phyloP scores from a whole-genome alignment of 139 green algal genomes.

The Haematococcus lacustris region DNA sequence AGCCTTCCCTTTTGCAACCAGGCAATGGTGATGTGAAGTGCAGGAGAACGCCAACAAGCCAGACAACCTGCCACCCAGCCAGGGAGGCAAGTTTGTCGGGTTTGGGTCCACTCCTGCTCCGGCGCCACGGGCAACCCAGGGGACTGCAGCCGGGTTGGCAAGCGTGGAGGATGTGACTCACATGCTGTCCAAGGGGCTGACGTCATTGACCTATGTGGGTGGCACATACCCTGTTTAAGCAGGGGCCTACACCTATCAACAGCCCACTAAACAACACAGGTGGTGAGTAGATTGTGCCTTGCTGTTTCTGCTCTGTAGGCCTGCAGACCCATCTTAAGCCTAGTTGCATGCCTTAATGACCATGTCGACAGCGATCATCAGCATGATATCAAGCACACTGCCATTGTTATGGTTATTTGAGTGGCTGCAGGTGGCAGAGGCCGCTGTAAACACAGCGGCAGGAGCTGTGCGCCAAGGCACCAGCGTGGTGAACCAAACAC shows the following conservation, averaged over 20 bases:
- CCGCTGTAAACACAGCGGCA: conserved; percentile 21
- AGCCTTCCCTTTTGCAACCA: not conserved
- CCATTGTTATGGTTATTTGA: too few species aligned
- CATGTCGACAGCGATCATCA: too few species aligned
- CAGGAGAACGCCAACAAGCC: conserved; percentile 77
- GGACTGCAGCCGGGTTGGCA: not conserved
- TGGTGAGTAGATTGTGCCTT: too few species aligned
- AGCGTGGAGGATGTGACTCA: not conserved
- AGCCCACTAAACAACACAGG: too few species aligned
- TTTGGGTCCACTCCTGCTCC: conserved; percentile 79
- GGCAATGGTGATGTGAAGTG: conserved; percentile 4
- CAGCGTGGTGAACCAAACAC: conserved; percentile 17
- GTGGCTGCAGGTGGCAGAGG: conserved; percentile 21
- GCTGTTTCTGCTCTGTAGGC: too few species aligned
- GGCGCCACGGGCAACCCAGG: not conserved
- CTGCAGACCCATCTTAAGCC: too few species aligned
- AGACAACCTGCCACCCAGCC: conserved; percentile 77
- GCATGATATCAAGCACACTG: too few species aligned
- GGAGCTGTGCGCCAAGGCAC: conserved; percentile 13
- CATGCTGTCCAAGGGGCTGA: conserved; percentile 57
- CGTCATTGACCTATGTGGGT: conserved; percentile 11
- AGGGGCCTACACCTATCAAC: not conserved
- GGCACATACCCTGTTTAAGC: not conserved
- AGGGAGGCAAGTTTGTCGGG: conserved; percentile 97
- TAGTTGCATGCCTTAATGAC: too few species aligned